A percentile compares a stretch with the other conserved stretches of the same genome.
Evolutionary conservation across 2,329 filamentous ascomycete genomes (phyloP).

Genomic region (Tolypocladium tropicale): DNA sequence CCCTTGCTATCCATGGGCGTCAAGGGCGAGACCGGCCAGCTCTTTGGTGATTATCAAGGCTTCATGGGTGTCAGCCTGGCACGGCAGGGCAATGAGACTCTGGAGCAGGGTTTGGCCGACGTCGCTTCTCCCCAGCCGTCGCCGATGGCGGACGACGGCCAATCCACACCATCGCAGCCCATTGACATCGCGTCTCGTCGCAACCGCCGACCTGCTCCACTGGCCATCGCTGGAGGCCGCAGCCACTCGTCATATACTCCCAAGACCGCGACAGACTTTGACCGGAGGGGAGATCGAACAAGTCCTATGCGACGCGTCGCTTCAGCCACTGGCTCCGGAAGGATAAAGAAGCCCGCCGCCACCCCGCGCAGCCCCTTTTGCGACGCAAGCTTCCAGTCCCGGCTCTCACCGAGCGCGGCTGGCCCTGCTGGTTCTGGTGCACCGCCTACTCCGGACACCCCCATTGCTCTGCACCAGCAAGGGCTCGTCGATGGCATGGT

Average conservation of each 20-base stretch:
- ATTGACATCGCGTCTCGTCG: constrained; percentile 45
- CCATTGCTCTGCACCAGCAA: constrained; percentile 27
- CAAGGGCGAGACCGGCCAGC: constrained; percentile 4
- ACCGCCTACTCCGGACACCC: constrained; percentile 40
- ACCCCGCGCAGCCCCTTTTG: constrained; percentile 27
- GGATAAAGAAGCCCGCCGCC: constrained; percentile 20
- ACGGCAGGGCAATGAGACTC: neutral
- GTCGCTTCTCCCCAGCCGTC: constrained; percentile 1
- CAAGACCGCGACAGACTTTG: constrained; percentile 37
- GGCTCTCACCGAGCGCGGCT: constrained; percentile 30
- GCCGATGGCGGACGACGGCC: constrained; percentile 8
- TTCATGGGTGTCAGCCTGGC: neutral
- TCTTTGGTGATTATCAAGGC: constrained; percentile 3
- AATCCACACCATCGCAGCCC: constrained; percentile 37
- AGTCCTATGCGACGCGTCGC: constrained; percentile 44
- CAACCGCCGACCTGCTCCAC: constrained; percentile 31
- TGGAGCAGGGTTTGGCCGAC: neutral
- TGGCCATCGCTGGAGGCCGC: constrained; percentile 35
- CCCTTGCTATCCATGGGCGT: constrained; percentile 4
- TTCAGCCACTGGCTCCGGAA: constrained; percentile 34
- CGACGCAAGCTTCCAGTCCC: constrained; percentile 34
- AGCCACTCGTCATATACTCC: constrained; percentile 31
- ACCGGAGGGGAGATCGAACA: constrained; percentile 31
- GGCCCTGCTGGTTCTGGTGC: constrained; percentile 29
- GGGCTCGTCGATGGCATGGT: constrained; percentile 28